A percentile compares a stretch with the other conserved stretches of the same genome.
phyloP scores from a whole-genome alignment of 441 rosid genomes.

The Dalechampia spathulata region DNA sequence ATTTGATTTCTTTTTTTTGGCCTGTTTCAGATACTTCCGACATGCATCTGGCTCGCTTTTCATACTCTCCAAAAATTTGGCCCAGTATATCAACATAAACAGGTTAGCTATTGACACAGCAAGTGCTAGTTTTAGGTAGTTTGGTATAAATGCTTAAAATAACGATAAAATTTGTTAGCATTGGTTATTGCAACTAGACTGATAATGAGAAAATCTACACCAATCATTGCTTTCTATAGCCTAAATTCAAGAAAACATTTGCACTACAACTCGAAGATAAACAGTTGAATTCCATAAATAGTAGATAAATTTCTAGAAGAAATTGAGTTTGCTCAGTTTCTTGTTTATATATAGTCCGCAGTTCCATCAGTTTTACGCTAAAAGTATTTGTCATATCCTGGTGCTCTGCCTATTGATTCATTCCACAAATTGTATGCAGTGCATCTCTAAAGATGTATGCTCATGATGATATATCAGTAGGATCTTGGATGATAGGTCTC shows the following conservation, averaged over 20 bases:
- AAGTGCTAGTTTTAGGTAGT: not conserved
- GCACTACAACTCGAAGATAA: not conserved
- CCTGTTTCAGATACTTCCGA: constrained; percentile 70
- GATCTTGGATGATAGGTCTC: constrained; percentile 98
- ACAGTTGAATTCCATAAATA: too few relatives aligned
- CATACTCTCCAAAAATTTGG: constrained; percentile 82
- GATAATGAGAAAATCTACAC: not conserved
- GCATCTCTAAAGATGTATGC: constrained; percentile 85
- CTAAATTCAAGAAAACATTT: not conserved
- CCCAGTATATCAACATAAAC: constrained; percentile 79
- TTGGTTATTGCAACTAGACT: not conserved
- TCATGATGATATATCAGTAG: constrained; percentile 75
- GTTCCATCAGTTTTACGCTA: not conserved
- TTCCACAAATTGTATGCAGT: constrained; percentile 34
- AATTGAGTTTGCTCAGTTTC: too few relatives aligned
- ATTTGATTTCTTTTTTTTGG: constrained; percentile 7
- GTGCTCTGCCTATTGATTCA: not conserved
- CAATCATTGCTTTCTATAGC: not conserved
- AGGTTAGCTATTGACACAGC: constrained; percentile 47
- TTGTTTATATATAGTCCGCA: not conserved
- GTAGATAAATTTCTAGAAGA: not conserved
- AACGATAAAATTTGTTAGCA: not conserved
- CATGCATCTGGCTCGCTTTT: constrained; percentile 74
- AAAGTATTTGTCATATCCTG: too few relatives aligned
- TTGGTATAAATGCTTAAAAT: not conserved